Base-by-base conservation (phyloP, 1,284 basidiomycete species). In the Earliella scabrosa region DNA sequence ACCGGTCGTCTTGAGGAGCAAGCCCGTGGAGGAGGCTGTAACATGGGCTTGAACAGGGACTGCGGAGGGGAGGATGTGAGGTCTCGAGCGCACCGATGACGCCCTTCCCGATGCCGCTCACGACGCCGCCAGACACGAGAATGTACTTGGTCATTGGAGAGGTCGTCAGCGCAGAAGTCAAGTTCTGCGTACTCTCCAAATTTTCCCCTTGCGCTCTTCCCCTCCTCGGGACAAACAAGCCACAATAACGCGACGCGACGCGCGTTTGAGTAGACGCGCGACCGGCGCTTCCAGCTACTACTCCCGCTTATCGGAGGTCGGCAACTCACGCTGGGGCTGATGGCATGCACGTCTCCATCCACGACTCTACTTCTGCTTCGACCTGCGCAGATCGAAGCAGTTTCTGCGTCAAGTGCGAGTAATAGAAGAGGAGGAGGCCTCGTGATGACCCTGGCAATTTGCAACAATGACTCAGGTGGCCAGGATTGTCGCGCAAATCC, bases 81-180 rank as follows among this genome's bases (percentile, higher is more conserved):
- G 48, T 57, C 52, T 34, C 50, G 51, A 50, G 64, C 89, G 75
- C 74, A 95, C 93, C 93, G 66, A 96, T 96, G 60, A 96, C 92
- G 68, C 93, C 94, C 83, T 96, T 96, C 60, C 93, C 93, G 67
- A 96, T 96, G 51, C 93, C 93, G 72, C 93, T 95, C 69, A 97
- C 90, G 55, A 97, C 93, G 74, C 93, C 93, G 61, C 93, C 93
- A 54, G 90, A 92, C 18, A 97, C 92, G 56, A 96, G 68, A 68
- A 97, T 97, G 75, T 92, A 97, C 78, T 96, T 96, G 45, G 87
- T 90, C 88, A 91, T 90, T 47, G 60, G 39, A 36, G 58, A 45
- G 39, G 56, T 54, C 50, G 60, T 56, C 35, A 52, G 47, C 32
- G 61, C 56, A 58, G 58, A 49, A 53, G 57, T 63, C 60, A 57